Conservation (phyloP, 495 filamentous ascomycete species). For the Penicillium subrubescens region DNA sequence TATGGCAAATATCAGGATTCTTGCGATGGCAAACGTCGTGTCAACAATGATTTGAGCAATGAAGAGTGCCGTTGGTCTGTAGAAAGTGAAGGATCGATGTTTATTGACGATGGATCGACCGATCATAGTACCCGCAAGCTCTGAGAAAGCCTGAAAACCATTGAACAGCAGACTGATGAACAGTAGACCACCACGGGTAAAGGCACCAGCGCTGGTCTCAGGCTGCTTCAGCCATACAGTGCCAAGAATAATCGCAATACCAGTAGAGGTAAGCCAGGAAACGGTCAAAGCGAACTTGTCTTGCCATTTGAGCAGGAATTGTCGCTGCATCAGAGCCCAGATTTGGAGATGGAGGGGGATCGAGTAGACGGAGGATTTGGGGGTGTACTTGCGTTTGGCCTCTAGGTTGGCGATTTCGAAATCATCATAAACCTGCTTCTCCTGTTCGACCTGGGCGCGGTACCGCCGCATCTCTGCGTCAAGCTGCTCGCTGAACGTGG, state of each 20-base stretch:
- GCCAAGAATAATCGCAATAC: conserved; percentile 76
- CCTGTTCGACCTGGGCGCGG: conserved; percentile 56
- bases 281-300: conserved; percentile 76
- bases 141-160: conserved; percentile 76
- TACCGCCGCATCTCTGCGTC: conserved; percentile 70
- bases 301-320: conserved; percentile 83
- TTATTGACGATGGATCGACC: conserved; percentile 77
- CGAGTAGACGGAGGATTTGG: conserved; percentile 72
- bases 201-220: conserved; percentile 67
- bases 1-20: conserved; percentile 70
- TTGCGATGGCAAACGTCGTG: conserved; percentile 64
- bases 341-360: conserved; percentile 79
- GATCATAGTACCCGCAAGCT: conserved; percentile 70
- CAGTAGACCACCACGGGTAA: conserved; percentile 74
- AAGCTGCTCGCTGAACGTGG: conserved; percentile 56
- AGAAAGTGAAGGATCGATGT: conserved; percentile 77
- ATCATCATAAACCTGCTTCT: conserved; percentile 69
- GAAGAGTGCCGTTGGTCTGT: conserved; percentile 77
- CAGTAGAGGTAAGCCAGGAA: conserved; percentile 73
- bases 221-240: conserved; percentile 75
- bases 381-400: conserved; percentile 70
- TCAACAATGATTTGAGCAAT: conserved; percentile 82
- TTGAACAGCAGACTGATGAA: conserved; percentile 80
- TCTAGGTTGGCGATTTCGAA: conserved; percentile 77
- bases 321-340: conserved; percentile 79